Base-by-base conservation (phyloP, 257 asterid genomes). In the Ehretia macrophylla region DNA sequence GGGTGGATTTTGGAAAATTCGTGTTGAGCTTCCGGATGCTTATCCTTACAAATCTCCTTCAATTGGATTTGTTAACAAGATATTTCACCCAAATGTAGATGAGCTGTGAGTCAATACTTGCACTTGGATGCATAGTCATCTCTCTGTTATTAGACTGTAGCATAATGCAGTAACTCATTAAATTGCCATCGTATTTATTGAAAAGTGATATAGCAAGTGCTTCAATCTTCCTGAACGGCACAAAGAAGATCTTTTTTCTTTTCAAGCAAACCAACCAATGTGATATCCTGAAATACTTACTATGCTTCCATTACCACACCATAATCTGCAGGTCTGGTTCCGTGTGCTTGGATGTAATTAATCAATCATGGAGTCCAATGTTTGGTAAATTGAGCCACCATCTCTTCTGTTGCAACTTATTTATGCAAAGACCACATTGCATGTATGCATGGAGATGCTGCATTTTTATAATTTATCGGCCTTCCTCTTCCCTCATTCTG, bases 351-450 rank as follows among this genome's bases (percentile, higher is more conserved):
- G 94, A 90, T 72, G 95, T 87, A 61, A 90, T 87, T 59, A 87
- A 90, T 75, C 98, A 90, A 74, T 85, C 98, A 55, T 87, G 96
- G 98, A 90, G 98, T 64, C 98, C 96, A 59, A 87, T 87, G 96
- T 83, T 81, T 51, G 98, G 98, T 87, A 80, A 67, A 10, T 1
- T 18, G 4, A 13, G 4, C 65, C 56, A 32, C 18, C 55, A 11
- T 11, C 5, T 17, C 3, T 8, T 35, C 55, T 42, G n/a, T 32
- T 4, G 11, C 50, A 13, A 47, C 17, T 23, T 61, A 61, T 16
- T 39, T 8, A 13, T 16, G 14, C 12, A 27, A 3, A 22, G 18
- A 58, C 22, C 35, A 27, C 35, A 27, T 27, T 27, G 4, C 35
- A 27, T 27, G 35, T 6, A 6, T 27, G 35, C 35, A 27, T 27